Base-by-base conservation (phyloP, 306 rosid species). In the Trifolium fragiferum region DNA sequence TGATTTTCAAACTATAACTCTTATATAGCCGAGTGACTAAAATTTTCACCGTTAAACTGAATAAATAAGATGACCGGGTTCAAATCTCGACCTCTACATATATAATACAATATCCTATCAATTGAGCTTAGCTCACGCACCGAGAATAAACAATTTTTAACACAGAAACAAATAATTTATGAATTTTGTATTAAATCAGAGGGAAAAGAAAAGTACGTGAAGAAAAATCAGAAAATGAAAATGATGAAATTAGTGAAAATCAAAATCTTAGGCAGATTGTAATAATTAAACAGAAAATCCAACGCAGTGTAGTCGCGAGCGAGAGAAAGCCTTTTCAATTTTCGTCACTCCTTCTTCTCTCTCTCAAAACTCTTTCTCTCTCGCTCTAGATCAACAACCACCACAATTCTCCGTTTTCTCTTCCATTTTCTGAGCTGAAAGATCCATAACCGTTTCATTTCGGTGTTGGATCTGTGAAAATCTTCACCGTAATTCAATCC, bases 281-380 rank as follows among this genome's bases (percentile, higher is more conserved):
- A 83, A 85, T 35, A 64, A 64, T 7, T 38, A 81, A 81, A 81
- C 83, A 87, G 85, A 85, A 85, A 81, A 77, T 90, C 85, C 87
- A 70, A 72, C 84, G 62, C 59, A 59, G 82, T 64, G 10, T 18
- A 25, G 11, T 53, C 59, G 59, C 59, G 1, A 53, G 82, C 82
- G 81, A 84, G 85, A 86, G n/a, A n/a, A n/a, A 85, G 82, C 16
- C 75, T 84, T 83, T 81, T 81, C 79, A 79, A 84, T 74, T 88
- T 87, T 73, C 74, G 40, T 85, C 88, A 86, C 92, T 88, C 90
- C 85, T 86, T 83, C 49, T 43, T 63, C 44, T 60, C 76, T 62
- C 72, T 59, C 75, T 58, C 43, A 55, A 6, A 51, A 59, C 74
- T 55, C 74, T 77, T 44, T 66, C 61, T 83, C 0, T 30, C 72